A percentile compares a stretch with the other conserved stretches of the same genome.
phyloP scores from a whole-genome alignment of 2,329 filamentous ascomycete species.

The Coniella lustricola region DNA sequence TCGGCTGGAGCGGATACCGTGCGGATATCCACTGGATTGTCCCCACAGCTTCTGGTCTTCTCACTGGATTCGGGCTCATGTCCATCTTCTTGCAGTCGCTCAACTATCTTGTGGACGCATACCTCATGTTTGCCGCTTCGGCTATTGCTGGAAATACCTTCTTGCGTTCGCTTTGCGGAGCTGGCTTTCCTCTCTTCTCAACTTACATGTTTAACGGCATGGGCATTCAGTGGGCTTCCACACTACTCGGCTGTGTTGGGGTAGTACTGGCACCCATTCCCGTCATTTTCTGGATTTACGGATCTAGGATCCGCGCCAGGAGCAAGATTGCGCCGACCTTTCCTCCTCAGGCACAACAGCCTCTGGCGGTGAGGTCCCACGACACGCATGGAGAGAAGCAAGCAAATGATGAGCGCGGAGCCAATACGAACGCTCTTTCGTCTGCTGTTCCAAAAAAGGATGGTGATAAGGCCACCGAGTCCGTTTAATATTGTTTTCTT shows the following conservation, averaged over 20 bases:
- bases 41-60: conserved; percentile 53
- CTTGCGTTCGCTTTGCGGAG: conserved; percentile 69
- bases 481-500: conserved; percentile 14
- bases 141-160: conserved; percentile 80
- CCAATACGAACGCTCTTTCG: conserved; percentile 11
- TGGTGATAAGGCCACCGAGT: conserved; percentile 20
- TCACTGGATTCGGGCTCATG: conserved; percentile 70
- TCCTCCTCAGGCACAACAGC: conserved; percentile 17
- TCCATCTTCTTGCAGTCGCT: conserved; percentile 75
- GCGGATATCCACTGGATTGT: conserved; percentile 56
- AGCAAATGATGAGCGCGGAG: neutral
- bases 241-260: conserved; percentile 55
- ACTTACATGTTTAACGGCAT: conserved; percentile 60
- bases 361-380: neutral
- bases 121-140: conserved; percentile 67
- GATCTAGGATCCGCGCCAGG: conserved; percentile 46
- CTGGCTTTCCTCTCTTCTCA: conserved; percentile 73
- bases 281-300: conserved; percentile 55
- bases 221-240: conserved; percentile 56
- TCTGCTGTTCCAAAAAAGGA: conserved; percentile 13
- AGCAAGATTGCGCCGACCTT: conserved; percentile 50
- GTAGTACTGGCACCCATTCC: conserved; percentile 53
- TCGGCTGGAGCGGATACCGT: conserved; percentile 63
- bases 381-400: conserved; percentile 10
- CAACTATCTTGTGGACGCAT: conserved; percentile 75